A percentile compares a stretch with the other conserved stretches of the same genome.
phyloP scores from a whole-genome alignment of 1,284 basidiomycete genomes.

The Apiotrichum brassicae region DNA sequence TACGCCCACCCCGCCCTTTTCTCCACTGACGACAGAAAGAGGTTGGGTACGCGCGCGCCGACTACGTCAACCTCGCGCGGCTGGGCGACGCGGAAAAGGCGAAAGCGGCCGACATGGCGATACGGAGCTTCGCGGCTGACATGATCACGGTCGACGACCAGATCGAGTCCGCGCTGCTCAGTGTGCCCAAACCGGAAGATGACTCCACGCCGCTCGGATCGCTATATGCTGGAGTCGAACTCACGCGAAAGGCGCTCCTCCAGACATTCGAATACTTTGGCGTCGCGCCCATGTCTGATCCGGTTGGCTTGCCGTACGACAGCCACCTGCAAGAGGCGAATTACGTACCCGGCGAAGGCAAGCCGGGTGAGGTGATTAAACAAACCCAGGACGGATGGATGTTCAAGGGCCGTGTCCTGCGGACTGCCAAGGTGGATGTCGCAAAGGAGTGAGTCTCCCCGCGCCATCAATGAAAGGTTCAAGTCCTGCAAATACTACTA shows the following conservation, averaged over 20 bases:
- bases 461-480: too few species aligned
- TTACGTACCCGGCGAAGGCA: conserved; percentile 68
- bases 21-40: conserved; percentile 55
- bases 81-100: conserved; percentile 84
- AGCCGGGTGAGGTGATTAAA: conserved; percentile 83
- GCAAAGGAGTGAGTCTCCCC: conserved; percentile 31
- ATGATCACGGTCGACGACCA: conserved; percentile 87
- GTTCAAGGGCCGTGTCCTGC: conserved; percentile 84
- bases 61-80: conserved; percentile 90
- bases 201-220: conserved; percentile 57
- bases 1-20: not conserved
- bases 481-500: too few species aligned
- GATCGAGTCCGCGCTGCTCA: conserved; percentile 73
- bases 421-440: conserved; percentile 95
- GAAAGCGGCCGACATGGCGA: conserved; percentile 87
- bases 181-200: conserved; percentile 56
- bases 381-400: conserved; percentile 86
- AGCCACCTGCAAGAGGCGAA: conserved; percentile 92
- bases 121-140: conserved; percentile 80
- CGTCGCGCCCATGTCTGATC: conserved; percentile 67
- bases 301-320: conserved; percentile 81
- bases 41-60: conserved; percentile 81
- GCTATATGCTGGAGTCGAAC: conserved; percentile 77
- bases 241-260: conserved; percentile 83
- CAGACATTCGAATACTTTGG: conserved; percentile 88